These are phyloP conservation scores for Aureobasidium sp. DNA, from an alignment of 2,329 filamentous ascomycete genomes.

Conservation along the genomic window DNA sequence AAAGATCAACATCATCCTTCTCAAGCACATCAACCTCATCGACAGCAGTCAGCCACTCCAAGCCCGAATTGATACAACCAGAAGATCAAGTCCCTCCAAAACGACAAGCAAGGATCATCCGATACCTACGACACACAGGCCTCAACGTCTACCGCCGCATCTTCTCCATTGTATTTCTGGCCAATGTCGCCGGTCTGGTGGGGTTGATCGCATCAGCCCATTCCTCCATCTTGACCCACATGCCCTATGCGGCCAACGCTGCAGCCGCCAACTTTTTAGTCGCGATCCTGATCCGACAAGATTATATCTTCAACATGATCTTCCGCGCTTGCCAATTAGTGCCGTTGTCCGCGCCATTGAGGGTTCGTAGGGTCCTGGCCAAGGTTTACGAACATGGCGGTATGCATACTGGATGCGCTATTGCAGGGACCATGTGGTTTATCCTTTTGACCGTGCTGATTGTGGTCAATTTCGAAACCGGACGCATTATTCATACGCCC, in stretches of 20 bases:
- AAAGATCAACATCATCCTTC: not conserved
- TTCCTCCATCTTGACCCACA: slow-evolving; percentile 21
- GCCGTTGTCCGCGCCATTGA: slow-evolving; percentile 7
- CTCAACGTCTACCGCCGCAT: slow-evolving; percentile 29
- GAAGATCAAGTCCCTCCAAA: slow-evolving; percentile 6
- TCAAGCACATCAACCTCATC: slow-evolving; percentile 1
- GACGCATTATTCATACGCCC: slow-evolving; percentile 19
- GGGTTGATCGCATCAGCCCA: not conserved
- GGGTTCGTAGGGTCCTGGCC: not conserved
- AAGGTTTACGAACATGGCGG: slow-evolving; percentile 33
- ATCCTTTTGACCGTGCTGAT: slow-evolving; percentile 32
- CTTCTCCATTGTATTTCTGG: slow-evolving; percentile 25
- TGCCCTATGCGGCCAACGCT: slow-evolving; percentile 17
- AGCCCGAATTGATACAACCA: not conserved
- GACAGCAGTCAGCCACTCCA: not conserved
- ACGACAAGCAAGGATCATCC: slow-evolving; percentile 9
- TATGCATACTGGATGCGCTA: slow-evolving; percentile 32
- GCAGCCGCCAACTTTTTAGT: slow-evolving; percentile 14
- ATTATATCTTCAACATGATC: slow-evolving; percentile 15
- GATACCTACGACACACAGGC: slow-evolving; percentile 25
- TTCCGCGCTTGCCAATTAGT: not conserved
- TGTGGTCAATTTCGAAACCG: slow-evolving; percentile 22
- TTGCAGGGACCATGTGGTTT: slow-evolving; percentile 38
- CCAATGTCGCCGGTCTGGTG: slow-evolving; percentile 23
- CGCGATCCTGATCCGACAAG: slow-evolving; percentile 9